phyloP scores from a whole-genome alignment of 2,329 filamentous ascomycete genomes.

The Diplodia corticola region DNA sequence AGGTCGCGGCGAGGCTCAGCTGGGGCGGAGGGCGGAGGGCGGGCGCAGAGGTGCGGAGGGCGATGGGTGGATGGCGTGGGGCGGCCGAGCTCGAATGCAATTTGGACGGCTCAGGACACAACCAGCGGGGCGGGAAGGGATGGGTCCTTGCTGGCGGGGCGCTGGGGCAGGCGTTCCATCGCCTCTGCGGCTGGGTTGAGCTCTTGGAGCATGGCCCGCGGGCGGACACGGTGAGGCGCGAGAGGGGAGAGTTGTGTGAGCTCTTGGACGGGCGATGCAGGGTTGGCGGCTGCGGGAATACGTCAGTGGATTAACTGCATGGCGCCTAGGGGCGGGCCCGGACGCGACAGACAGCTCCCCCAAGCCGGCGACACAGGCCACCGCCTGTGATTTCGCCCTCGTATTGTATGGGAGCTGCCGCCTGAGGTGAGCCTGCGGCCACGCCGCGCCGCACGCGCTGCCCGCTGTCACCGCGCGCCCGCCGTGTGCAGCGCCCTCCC shows the following conservation, averaged over 20 bases:
- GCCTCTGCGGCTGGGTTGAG: not conserved
- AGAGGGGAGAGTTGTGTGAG: not conserved
- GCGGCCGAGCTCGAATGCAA: not conserved
- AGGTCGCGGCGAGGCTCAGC: not conserved
- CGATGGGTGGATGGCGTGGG: not conserved
- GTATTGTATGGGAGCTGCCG: conserved; percentile 1
- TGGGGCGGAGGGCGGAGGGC: not conserved
- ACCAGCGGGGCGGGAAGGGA: conserved; percentile 19
- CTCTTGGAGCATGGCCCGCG: conserved; percentile 11
- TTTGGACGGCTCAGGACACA: conserved; percentile 13
- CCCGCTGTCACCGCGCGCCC: not conserved
- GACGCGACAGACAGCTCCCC: conserved; percentile 11
- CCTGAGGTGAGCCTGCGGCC: not conserved
- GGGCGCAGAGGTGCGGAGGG: not conserved
- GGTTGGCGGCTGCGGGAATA: conserved; percentile 7
- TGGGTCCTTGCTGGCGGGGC: not conserved
- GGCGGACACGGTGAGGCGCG: conserved; percentile 18
- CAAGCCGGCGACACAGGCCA: conserved; percentile 6
- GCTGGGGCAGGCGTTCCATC: conserved; percentile 14
- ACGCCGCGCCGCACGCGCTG: not conserved
- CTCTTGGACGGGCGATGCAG: not conserved
- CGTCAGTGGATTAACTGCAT: conserved; percentile 13
- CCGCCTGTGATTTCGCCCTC: conserved; percentile 16
- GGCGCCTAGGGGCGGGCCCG: conserved; percentile 10
- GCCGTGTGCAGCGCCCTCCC: not conserved